These are phyloP conservation scores for Flaveria sonorensis DNA, from an alignment of 129 eudicot genomes.

Conservation along the genomic window DNA sequence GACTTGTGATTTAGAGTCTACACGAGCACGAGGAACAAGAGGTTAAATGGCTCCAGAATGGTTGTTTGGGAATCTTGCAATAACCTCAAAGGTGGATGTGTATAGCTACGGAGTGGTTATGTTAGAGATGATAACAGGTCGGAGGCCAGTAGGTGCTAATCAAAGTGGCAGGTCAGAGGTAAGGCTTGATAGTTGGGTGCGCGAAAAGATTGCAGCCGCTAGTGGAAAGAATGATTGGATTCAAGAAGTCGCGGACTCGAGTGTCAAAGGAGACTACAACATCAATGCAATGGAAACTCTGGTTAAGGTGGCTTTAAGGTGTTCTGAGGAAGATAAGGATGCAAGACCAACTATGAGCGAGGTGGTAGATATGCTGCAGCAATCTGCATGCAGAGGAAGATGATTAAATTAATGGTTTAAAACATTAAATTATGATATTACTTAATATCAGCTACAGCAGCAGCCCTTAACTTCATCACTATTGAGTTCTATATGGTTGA, in stretches of 20 bases:
- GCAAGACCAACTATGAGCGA: conserved; percentile 49
- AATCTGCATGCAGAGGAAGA: conserved; percentile 17
- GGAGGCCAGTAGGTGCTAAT: conserved; percentile 22
- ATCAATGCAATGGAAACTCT: conserved; percentile 25
- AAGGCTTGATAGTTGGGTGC: conserved; percentile 38
- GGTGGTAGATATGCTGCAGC: conserved; percentile 37
- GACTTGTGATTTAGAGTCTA: conserved; percentile 28
- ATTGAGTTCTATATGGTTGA: neutral
- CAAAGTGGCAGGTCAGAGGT: conserved; percentile 14
- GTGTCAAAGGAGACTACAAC: conserved; percentile 10
- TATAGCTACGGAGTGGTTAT: conserved; percentile 45
- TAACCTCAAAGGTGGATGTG: conserved; percentile 50
- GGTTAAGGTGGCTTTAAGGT: conserved; percentile 31
- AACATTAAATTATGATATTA: neutral
- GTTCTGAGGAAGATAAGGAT: conserved; percentile 42
- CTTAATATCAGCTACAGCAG: neutral
- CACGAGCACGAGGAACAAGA: conserved; percentile 57
- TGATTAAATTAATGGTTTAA: neutral
- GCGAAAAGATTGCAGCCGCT: conserved; percentile 17
- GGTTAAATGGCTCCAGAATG: conserved; percentile 78
- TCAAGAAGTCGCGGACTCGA: conserved; percentile 21
- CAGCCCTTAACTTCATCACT: neutral
- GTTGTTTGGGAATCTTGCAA: conserved; percentile 39
- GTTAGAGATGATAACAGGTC: conserved; percentile 48
- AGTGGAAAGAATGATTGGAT: conserved; percentile 25